Evolutionary conservation across 1,284 basidiomycete genomes (phyloP).

Genomic region (Mycena sp.): DNA sequence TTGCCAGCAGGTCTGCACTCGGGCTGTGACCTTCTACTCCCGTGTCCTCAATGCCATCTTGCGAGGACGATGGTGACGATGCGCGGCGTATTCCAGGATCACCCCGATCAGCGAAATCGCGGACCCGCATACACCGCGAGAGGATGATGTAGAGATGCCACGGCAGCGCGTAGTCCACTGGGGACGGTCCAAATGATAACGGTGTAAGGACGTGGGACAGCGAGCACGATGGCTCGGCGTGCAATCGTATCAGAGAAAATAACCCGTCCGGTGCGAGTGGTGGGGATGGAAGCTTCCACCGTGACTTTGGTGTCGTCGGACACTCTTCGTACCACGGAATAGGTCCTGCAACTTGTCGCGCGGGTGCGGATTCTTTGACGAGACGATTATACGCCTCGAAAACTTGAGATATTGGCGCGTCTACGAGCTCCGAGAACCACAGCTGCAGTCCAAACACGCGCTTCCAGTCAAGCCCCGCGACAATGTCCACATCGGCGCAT

Average conservation of each 20-base stretch:
- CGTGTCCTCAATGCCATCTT: slow-evolving; percentile 50
- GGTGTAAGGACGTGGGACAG: slow-evolving; percentile 72
- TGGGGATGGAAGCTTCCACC: slow-evolving; percentile 50
- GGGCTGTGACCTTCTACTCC: slow-evolving; percentile 83
- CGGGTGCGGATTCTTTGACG: slow-evolving; percentile 46
- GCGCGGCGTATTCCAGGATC: slow-evolving; percentile 48
- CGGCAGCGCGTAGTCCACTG: slow-evolving; percentile 83
- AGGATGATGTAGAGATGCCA: slow-evolving; percentile 96
- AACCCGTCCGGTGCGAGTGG: slow-evolving; percentile 71
- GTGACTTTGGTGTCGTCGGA: slow-evolving; percentile 34
- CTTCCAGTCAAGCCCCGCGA: slow-evolving; percentile 97
- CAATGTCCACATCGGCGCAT: slow-evolving; percentile 66
- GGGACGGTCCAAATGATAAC: slow-evolving; percentile 79
- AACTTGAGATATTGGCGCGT: slow-evolving; percentile 76
- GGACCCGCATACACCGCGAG: slow-evolving; percentile 81
- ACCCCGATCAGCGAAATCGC: slow-evolving; percentile 88
- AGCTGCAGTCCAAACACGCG: slow-evolving; percentile 90
- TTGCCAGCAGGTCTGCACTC: slow-evolving; percentile 85
- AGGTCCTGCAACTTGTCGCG: slow-evolving; percentile 64
- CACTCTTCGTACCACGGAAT: slow-evolving; percentile 68
- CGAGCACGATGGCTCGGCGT: slow-evolving; percentile 72
- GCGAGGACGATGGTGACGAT: slow-evolving; percentile 35
- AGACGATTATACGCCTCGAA: slow-evolving; percentile 75
- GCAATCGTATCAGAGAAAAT: slow-evolving; percentile 86
- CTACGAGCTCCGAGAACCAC: slow-evolving; percentile 88